Evolutionary conservation across 441 rosid species (phyloP).

Genomic region (Populus hybrid): DNA sequence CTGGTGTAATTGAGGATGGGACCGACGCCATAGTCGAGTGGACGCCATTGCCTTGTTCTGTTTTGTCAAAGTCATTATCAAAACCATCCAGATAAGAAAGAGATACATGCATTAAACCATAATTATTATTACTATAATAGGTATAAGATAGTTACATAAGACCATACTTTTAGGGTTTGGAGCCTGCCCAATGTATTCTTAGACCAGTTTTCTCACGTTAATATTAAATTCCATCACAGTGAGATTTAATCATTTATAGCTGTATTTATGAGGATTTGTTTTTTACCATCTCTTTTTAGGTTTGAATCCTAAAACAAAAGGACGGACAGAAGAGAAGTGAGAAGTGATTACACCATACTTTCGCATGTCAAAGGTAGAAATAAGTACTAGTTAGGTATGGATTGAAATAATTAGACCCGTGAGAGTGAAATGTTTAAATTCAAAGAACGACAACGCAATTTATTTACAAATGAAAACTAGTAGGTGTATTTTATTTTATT

Average conservation of each 20-base stretch:
- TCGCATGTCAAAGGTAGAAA: not conserved
- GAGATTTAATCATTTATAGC: not conserved
- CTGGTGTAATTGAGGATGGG: not conserved
- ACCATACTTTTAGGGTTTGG: not conserved
- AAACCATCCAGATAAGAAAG: not conserved
- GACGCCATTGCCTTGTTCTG: not conserved
- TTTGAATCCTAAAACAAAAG: not conserved
- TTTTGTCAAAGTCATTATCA: constrained; percentile 1
- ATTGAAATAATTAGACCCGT: not conserved
- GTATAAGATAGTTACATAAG: not conserved
- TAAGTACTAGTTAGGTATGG: not conserved
- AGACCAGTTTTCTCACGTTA: not conserved
- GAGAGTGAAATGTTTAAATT: not conserved
- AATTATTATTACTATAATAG: not conserved
- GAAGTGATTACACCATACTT: too few species aligned
- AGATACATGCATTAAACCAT: not conserved
- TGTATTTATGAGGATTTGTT: not conserved
- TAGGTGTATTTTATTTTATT: too few species aligned
- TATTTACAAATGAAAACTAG: not conserved
- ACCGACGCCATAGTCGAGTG: not conserved
- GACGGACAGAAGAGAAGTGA: too few species aligned
- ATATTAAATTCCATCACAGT: too few species aligned
- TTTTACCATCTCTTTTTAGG: not conserved
- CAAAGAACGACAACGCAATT: not conserved
- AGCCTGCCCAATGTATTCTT: not conserved